Conservation (phyloP, 2,329 filamentous ascomycete species). For the Arthroderma sp. region DNA sequence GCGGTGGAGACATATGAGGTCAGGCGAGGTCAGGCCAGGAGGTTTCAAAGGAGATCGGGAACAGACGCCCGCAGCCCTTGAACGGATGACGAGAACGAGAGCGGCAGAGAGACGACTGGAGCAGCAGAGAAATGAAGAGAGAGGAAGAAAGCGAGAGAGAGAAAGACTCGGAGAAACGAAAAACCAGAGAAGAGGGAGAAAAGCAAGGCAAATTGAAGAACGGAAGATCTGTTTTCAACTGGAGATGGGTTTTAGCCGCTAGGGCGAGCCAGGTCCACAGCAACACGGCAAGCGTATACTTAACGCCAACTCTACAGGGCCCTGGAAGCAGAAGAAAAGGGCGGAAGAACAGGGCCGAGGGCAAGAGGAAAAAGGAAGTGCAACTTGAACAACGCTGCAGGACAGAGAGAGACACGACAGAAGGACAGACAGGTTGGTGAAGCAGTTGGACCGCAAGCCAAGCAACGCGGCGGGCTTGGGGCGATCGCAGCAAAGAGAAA, state of each 20-base stretch:
- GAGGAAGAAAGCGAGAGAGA: neutral
- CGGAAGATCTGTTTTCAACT: constrained; percentile 4
- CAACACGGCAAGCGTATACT: constrained; percentile 4
- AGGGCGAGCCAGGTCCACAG: constrained; percentile 3
- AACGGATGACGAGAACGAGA: neutral
- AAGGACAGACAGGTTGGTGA: neutral
- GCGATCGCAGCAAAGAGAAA: constrained; percentile 1
- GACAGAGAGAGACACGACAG: neutral
- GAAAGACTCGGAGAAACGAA: neutral
- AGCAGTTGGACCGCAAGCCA: constrained; percentile 6
- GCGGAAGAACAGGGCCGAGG: neutral
- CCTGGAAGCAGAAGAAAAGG: neutral
- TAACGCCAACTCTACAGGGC: constrained; percentile 4
- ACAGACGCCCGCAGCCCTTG: neutral
- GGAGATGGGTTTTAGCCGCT: constrained; percentile 4
- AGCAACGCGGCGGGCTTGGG: neutral
- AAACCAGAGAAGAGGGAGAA: neutral
- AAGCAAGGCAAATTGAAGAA: constrained; percentile 7
- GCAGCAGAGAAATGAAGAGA: neutral
- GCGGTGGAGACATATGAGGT: constrained; percentile 4
- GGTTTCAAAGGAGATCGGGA: constrained; percentile 1
- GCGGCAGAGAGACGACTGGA: neutral
- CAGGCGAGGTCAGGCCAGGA: constrained; percentile 3
- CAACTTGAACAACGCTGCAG: neutral
- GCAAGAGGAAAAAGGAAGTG: neutral